Evolutionary conservation across 2,329 filamentous ascomycete species (phyloP).

Genomic region (Aspergillus sp.): DNA sequence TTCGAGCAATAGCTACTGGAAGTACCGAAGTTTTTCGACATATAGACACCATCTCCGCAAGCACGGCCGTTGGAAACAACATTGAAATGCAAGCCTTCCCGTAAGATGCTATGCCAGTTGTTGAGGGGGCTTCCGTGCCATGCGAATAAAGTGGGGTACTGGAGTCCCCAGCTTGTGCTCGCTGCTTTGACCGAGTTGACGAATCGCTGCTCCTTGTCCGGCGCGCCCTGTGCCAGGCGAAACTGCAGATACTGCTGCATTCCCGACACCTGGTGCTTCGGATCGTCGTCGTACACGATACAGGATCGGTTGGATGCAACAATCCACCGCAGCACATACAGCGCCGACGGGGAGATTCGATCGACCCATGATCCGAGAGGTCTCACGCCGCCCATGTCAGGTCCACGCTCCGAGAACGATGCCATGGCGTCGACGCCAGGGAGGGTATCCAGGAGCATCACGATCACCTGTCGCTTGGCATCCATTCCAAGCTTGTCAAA

Average conservation of each 20-base stretch:
- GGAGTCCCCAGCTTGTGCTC: slow-evolving; percentile 28
- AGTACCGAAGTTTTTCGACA: slow-evolving; percentile 51
- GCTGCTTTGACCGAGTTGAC: slow-evolving; percentile 47
- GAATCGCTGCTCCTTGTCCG: slow-evolving; percentile 76
- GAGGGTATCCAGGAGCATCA: slow-evolving; percentile 29
- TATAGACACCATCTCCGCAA: slow-evolving; percentile 73
- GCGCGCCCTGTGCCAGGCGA: slow-evolving; percentile 76
- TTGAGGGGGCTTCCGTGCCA: slow-evolving; percentile 70
- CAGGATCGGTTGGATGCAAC: slow-evolving; percentile 82
- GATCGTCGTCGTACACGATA: slow-evolving; percentile 53
- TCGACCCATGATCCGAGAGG: slow-evolving; percentile 46
- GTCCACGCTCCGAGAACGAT: slow-evolving; percentile 30
- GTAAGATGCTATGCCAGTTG: slow-evolving; percentile 88
- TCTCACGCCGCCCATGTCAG: slow-evolving; percentile 12
- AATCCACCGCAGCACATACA: slow-evolving; percentile 72
- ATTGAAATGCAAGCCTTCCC: slow-evolving; percentile 68
- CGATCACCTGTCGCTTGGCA: slow-evolving; percentile 23
- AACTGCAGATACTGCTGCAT: slow-evolving; percentile 69
- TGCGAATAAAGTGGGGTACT: slow-evolving; percentile 65
- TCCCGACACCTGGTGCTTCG: slow-evolving; percentile 49
- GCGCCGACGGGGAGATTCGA: slow-evolving; percentile 54
- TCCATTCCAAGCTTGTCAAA: slow-evolving; percentile 29
- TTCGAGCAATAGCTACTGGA: slow-evolving; percentile 45
- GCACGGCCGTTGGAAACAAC: slow-evolving; percentile 55
- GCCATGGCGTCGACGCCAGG: slow-evolving; percentile 34